phyloP scores from a whole-genome alignment of 768 basidiomycete genomes.

The Trametes punicea region DNA sequence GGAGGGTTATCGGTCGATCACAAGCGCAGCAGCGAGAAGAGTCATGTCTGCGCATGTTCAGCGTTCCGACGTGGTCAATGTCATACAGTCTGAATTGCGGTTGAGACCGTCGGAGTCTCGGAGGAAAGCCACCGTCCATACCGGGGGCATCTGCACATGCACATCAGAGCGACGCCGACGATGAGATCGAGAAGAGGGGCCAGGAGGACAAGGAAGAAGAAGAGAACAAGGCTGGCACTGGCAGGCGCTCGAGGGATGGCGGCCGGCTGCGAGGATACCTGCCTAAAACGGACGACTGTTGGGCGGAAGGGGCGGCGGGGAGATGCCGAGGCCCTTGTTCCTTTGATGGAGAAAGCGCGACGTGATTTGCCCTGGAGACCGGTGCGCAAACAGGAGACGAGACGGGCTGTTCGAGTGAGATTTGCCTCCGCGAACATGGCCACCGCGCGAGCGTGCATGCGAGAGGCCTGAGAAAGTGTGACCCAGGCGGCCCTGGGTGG shows the following conservation, averaged over 20 bases:
- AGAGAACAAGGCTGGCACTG: neutral
- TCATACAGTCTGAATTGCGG: neutral
- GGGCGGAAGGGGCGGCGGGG: neutral
- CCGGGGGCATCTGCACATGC: neutral
- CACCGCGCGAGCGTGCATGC: neutral
- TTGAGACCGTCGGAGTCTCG: slow-evolving; percentile 1
- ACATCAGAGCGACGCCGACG: neutral
- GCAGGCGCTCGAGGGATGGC: neutral
- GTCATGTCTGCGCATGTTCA: neutral
- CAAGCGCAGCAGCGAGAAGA: slow-evolving; percentile 5
- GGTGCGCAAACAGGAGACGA: neutral
- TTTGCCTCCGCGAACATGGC: slow-evolving; percentile 26
- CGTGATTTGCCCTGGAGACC: neutral
- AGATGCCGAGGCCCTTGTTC: slow-evolving; percentile 1
- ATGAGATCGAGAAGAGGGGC: neutral
- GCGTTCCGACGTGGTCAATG: neutral
- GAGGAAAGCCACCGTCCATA: neutral
- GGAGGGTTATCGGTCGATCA: slow-evolving; percentile 17
- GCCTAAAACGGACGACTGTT: slow-evolving; percentile 4
- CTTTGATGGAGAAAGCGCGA: neutral
- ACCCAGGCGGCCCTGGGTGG: neutral
- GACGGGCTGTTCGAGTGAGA: neutral
- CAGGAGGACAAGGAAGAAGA: slow-evolving; percentile 1
- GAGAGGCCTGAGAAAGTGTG: too few species aligned
- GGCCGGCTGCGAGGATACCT: neutral